phyloP scores from a whole-genome alignment of 2,329 filamentous ascomycete species.

The Cryphonectria japonica region DNA sequence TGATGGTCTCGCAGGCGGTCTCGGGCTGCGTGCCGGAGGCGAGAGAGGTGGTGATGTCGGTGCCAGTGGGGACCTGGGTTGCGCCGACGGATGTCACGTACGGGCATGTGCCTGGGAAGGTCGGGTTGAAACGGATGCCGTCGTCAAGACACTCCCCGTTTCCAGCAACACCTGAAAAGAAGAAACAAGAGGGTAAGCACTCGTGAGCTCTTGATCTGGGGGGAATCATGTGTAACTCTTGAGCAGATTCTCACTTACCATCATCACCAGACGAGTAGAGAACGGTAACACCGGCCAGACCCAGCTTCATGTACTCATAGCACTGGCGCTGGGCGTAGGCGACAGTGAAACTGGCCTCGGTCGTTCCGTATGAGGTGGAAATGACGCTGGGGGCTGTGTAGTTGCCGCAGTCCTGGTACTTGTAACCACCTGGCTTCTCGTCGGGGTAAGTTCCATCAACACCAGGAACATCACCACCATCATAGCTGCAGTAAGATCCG shows the following conservation, averaged over 20 bases:
- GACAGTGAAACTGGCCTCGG: conserved; percentile 49
- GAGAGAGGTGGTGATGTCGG: conserved; percentile 20
- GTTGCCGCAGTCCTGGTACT: conserved; percentile 37
- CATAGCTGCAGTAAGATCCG: conserved; percentile 50
- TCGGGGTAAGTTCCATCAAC: conserved; percentile 53
- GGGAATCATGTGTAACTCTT: not conserved
- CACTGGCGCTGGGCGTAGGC: conserved; percentile 47
- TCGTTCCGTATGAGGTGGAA: conserved; percentile 50
- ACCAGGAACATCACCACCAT: conserved; percentile 35
- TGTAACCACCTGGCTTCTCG: conserved; percentile 46
- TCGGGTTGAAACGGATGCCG: conserved; percentile 45
- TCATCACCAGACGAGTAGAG: conserved; percentile 44
- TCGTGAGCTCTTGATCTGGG: not conserved
- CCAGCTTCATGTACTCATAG: conserved; percentile 47
- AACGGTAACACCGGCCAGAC: conserved; percentile 42
- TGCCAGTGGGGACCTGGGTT: conserved; percentile 26
- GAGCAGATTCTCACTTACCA: not conserved
- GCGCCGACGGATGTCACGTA: conserved; percentile 51
- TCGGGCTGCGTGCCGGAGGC: conserved; percentile 27
- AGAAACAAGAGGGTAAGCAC: not conserved
- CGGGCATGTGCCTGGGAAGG: conserved; percentile 49
- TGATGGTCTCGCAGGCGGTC: conserved; percentile 26
- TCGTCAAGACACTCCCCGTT: conserved; percentile 39
- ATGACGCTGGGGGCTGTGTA: conserved; percentile 52
- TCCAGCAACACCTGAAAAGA: conserved; percentile 39